Evolutionary conservation across 1,284 basidiomycete genomes (phyloP).

Genomic region (Ustilago curta): DNA sequence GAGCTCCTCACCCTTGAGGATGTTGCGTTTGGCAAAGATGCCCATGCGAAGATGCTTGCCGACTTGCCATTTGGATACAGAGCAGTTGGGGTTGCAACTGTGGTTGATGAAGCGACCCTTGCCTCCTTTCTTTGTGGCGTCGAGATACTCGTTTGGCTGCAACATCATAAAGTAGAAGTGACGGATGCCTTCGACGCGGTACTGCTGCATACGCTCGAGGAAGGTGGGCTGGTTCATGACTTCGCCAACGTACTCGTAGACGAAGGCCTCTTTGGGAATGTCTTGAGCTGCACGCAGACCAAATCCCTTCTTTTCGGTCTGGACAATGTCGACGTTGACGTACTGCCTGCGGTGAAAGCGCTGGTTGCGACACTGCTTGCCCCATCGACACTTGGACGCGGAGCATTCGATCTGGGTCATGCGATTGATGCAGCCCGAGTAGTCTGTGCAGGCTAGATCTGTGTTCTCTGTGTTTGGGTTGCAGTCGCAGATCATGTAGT

Average conservation of each 20-base stretch:
- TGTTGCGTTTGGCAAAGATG: slow-evolving; percentile 90
- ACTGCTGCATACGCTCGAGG: slow-evolving; percentile 91
- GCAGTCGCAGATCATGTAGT: slow-evolving; percentile 65
- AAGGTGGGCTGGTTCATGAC: slow-evolving; percentile 90
- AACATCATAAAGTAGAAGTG: slow-evolving; percentile 99
- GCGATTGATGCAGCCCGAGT: slow-evolving; percentile 95
- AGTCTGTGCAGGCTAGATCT: slow-evolving; percentile 80
- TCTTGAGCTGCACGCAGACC: slow-evolving; percentile 83
- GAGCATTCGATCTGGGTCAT: slow-evolving; percentile 97
- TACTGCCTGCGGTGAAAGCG: slow-evolving; percentile 85
- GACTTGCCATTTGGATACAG: slow-evolving; percentile 99
- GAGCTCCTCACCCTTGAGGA: slow-evolving; percentile 87
- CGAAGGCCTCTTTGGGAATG: slow-evolving; percentile 82
- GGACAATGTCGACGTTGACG: slow-evolving; percentile 87
- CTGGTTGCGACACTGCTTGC: slow-evolving; percentile 88
- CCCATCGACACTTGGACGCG: slow-evolving; percentile 85
- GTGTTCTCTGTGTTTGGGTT: slow-evolving; percentile 38
- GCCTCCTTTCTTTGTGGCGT: slow-evolving; percentile 96
- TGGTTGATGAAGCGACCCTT: slow-evolving; percentile 98
- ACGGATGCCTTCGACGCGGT: slow-evolving; percentile 89
- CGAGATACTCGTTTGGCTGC: slow-evolving; percentile 98
- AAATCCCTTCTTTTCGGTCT: slow-evolving; percentile 95
- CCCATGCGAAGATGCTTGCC: slow-evolving; percentile 94
- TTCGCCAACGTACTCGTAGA: slow-evolving; percentile 98
- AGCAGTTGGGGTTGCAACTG: slow-evolving; percentile 97